Percentiles rank a stretch among this genome's conserved stretches.
phyloP scores from a whole-genome alignment of 83 land plant species.

The Diphasiastrum complanatum region DNA sequence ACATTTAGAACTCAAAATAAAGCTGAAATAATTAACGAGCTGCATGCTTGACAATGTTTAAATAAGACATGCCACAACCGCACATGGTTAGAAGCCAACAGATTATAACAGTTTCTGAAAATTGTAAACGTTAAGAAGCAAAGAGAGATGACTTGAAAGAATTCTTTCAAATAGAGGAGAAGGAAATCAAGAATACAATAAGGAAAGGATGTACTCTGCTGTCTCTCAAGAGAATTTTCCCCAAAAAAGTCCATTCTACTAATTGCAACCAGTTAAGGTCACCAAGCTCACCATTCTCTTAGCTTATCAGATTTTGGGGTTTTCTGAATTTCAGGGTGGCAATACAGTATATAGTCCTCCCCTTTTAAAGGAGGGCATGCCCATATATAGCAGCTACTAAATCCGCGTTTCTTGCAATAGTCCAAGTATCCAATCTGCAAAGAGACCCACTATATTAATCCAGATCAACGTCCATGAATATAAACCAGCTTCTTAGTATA shows the following conservation, averaged over 20 bases:
- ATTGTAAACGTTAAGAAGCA: too few species aligned
- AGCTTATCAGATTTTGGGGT: conserved; percentile 97
- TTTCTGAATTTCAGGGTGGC: conserved; percentile 99
- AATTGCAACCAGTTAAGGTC: not conserved
- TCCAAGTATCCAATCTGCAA: conserved; percentile 92
- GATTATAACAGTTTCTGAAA: too few species aligned
- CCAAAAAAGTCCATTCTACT: too few species aligned
- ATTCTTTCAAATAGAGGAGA: not conserved
- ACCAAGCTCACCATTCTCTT: conserved; percentile 69
- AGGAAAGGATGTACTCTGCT: too few species aligned
- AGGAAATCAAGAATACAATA: not conserved
- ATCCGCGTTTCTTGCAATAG: conserved; percentile 91
- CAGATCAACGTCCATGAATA: not conserved
- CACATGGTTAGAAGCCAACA: too few species aligned
- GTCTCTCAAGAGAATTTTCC: too few species aligned
- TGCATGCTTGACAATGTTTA: too few species aligned
- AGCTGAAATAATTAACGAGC: not conserved
- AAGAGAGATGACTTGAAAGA: too few species aligned
- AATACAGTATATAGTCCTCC: conserved; percentile 95
- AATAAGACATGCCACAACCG: too few species aligned
- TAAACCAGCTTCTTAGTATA: not conserved
- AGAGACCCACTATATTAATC: not conserved
- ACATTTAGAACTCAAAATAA: not conserved
- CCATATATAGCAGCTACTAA: conserved; percentile 98
- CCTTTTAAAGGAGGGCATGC: conserved; percentile 99